Evolutionary conservation across 208 protist species (phyloP).

Genomic region (Leishmania amazonensis): DNA sequence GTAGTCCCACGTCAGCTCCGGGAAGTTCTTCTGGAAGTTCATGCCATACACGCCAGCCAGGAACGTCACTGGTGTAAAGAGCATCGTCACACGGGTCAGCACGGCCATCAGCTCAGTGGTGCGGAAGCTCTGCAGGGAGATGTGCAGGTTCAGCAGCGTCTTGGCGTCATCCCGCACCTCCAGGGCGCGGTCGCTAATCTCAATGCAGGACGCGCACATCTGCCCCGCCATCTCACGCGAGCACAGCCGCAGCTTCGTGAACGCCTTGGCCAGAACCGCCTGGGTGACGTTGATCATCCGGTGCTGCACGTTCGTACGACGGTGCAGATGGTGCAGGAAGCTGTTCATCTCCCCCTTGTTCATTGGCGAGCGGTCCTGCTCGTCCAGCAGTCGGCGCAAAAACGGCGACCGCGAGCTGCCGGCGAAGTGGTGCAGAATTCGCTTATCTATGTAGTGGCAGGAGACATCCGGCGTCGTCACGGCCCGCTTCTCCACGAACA

Average conservation of each 20-base stretch:
- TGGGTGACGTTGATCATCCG: conserved; percentile 79
- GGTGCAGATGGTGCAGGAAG: conserved; percentile 87
- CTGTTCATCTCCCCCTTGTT: conserved; percentile 85
- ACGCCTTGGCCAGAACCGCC: conserved; percentile 66
- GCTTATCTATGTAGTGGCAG: conserved; percentile 42
- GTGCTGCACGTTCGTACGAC: conserved; percentile 83
- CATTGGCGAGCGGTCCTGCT: conserved; percentile 43
- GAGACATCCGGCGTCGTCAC: conserved; percentile 8
- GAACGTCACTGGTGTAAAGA: conserved; percentile 90
- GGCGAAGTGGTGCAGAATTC: conserved; percentile 79
- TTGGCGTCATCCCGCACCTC: conserved; percentile 87
- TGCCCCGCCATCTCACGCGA: conserved; percentile 74
- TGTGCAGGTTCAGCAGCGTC: conserved; percentile 80
- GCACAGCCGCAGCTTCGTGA: conserved; percentile 78
- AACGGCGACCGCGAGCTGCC: conserved; percentile 77
- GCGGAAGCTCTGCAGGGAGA: conserved; percentile 81
- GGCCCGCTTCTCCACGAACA: conserved; percentile 48
- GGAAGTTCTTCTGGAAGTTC: conserved; percentile 85
- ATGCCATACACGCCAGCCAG: conserved; percentile 90
- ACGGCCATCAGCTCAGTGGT: conserved; percentile 91
- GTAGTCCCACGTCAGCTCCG: conserved; percentile 72
- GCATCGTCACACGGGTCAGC: conserved; percentile 81
- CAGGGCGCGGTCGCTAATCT: conserved; percentile 73
- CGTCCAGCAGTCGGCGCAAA: conserved; percentile 67
- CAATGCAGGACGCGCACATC: conserved; percentile 72